phyloP scores from a whole-genome alignment of 108 stramenopile species.

The Parietichytrium sp. region DNA sequence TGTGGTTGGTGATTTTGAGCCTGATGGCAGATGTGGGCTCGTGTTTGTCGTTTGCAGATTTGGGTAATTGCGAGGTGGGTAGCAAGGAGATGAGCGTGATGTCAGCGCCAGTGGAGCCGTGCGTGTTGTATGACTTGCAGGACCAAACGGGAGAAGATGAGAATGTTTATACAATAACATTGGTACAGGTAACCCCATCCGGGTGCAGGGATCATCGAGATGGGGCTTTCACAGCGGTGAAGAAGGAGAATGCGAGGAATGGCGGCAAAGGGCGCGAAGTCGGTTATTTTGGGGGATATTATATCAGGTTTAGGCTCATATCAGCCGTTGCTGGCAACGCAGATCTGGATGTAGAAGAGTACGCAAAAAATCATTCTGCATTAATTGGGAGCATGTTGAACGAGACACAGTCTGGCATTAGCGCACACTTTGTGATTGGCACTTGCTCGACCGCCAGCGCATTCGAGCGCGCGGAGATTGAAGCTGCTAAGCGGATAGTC shows the following conservation, averaged over 20 bases:
- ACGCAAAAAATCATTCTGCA: constrained; percentile 46
- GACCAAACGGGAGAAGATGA: not conserved
- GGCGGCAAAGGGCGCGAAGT: constrained; percentile 54
- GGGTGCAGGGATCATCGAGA: constrained; percentile 30
- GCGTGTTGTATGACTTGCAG: constrained; percentile 4
- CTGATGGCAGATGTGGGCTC: not conserved
- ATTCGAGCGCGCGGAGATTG: constrained; percentile 49
- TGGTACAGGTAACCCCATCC: not conserved
- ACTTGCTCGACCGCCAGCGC: constrained; percentile 50
- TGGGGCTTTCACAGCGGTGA: constrained; percentile 53
- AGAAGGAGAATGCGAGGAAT: constrained; percentile 54
- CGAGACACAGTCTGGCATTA: too few species aligned
- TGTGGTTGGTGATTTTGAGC: not conserved
- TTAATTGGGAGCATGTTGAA: constrained; percentile 42
- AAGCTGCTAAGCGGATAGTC: constrained; percentile 50
- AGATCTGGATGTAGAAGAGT: constrained; percentile 34
- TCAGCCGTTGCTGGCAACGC: constrained; percentile 57
- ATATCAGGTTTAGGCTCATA: constrained; percentile 57
- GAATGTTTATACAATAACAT: not conserved
- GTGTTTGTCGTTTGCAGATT: not conserved
- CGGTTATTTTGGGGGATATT: constrained; percentile 50
- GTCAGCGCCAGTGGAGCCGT: not conserved
- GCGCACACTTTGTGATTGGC: constrained; percentile 58
- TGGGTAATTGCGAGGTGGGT: not conserved
- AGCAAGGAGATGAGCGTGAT: not conserved